Base-by-base conservation (phyloP, 331 rosid species). In the Erythrophleum ivorense region DNA sequence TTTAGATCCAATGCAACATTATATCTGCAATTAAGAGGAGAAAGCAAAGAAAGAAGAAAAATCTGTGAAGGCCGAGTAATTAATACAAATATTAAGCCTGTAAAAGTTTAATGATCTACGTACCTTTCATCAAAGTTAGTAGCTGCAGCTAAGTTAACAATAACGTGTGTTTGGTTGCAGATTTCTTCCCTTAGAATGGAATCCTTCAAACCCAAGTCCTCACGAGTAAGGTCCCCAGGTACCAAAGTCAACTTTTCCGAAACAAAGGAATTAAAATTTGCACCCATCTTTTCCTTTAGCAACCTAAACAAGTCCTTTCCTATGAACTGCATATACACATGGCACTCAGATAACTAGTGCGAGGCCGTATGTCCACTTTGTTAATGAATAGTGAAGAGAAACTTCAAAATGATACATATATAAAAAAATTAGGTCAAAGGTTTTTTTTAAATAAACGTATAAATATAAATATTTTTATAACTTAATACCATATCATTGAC, bases 111-210 rank as follows among this genome's bases (percentile, higher is more conserved):
- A 49, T 41, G n/a, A 52, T 52, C 19, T 52, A 52, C 0, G 19
- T 73, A 89, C 98, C 98, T 94, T 78, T 92, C 97, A 66, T 92
- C 92, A 71, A 94, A 94, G 48, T 89, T 88, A 6, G 98, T 92
- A 14, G 91, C 85, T 36, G 98, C 98, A 77, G 98, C 98, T 11
- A 91, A 59, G 75, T 92, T 89, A 29, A 92, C 86, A 41, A 94
- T 86, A 63, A 81, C 82, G 73, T 94, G 91, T 2, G 87, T 59
- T 70, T 88, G 82, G 33, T 58, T 76, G 84, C 29, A 73, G 66
- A 94, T 85, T 71, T 94, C 90, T 40, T 92, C 88, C 74, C 24
- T 65, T 53, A 94, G 80, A 58, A 68, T 53, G 5, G 86, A 72
- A 41, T 90, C 90, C 53, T 91, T 78, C 71, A 88, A 54, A 40